Evolutionary conservation across 768 basidiomycete species (phyloP), one percentile per base, ranked within the genome.

Genomic region (Boletellus ananas): DNA sequence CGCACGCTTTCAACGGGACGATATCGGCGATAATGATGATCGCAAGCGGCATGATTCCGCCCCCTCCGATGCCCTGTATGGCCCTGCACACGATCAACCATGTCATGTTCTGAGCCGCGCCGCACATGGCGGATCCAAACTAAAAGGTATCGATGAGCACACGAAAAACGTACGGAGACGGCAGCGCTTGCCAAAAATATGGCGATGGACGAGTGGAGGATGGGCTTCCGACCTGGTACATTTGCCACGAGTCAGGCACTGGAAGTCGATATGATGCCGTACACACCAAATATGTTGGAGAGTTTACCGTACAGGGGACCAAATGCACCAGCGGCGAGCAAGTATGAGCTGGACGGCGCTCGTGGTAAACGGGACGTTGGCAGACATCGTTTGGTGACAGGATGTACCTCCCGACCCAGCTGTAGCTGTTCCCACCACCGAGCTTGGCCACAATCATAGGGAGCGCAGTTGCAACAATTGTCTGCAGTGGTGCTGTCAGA

Each of bases 21-120:
- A 94, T 90, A 66, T 94, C 91, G 41, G 84, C 80, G 37, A 90
- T 82, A 2, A 80, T 86, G 60, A 91, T 90, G 47, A 84, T 80
- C 10, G 84, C 83, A 55, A 89, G 70, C 61, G 86, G 85, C 13
- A 88, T 72, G 52, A 90, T 83, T 4, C 86, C 87, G 11, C 87
- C 87, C 17, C 87, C 87, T 14, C 90, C 90, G 27, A 90, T 80
- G 12, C 90, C 90, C 66, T 91, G 90, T 2, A 93, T 74, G 2
- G 86, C 90, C 52, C 90, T 80, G 41, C 78, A 79, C 0, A 86
- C 72, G 37, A 89, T 81, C 10, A 93, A 70, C 90, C 85, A 88
- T 2, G 73, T 75, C 79, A 90, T 85, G 47, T 49, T 81, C 62
- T 91, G 84, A 0, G 89, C 87, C 6, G 87, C 84, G 11, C 88